Percentiles rank a stretch among this genome's conserved stretches.
Conservation (phyloP, 73 alveolate genomes). For the Paramecium biaurelia region DNA sequence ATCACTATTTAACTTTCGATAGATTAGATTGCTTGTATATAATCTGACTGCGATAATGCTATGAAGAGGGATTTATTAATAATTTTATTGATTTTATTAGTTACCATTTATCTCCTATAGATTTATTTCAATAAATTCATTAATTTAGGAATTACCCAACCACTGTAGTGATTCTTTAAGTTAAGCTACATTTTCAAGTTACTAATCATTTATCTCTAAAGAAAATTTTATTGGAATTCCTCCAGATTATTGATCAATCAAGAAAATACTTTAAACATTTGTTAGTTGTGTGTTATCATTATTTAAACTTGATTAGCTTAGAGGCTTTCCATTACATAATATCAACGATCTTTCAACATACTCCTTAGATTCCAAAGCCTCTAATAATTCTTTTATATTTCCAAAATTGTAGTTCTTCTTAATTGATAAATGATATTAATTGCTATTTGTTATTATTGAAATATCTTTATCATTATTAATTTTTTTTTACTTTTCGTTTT, state of each 20-base stretch:
- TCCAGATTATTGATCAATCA: not conserved
- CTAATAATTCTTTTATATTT: too few species aligned
- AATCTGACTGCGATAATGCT: not conserved
- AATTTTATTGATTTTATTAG: too few species aligned
- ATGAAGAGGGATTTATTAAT: not conserved
- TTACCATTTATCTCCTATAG: too few species aligned
- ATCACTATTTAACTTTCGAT: not conserved
- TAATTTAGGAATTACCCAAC: not conserved
- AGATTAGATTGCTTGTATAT: not conserved
- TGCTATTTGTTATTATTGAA: not conserved
- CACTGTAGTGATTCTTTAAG: not conserved
- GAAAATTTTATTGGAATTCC: not conserved
- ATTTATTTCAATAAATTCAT: too few species aligned
- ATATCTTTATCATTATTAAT: too few species aligned
- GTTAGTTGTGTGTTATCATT: not conserved
- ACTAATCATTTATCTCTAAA: not conserved
- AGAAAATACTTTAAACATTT: not conserved
- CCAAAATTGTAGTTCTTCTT: not conserved
- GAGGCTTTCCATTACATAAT: not conserved
- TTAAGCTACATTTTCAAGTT: not conserved
- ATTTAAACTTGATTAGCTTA: too few species aligned
- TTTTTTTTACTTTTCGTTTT: too few species aligned
- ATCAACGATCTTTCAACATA: not conserved
- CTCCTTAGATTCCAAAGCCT: not conserved
- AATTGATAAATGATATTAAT: too few species aligned